phyloP scores from a whole-genome alignment of 163 green algal species.

The Volvox carteri region DNA sequence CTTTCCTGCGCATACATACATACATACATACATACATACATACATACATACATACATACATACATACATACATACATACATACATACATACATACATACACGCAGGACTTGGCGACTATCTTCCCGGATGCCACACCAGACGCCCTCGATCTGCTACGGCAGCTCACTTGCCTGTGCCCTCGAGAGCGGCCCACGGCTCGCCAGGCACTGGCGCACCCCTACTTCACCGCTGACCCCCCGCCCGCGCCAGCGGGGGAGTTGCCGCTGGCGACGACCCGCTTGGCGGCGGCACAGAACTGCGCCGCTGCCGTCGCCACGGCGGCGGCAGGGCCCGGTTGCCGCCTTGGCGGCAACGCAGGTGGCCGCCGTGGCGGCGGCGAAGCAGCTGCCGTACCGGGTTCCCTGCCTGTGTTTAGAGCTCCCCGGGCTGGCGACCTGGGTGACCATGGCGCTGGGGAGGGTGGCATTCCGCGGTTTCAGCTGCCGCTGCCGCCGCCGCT shows the following conservation, averaged over 20 bases:
- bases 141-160: slow-evolving; percentile 14
- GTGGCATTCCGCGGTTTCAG: neutral
- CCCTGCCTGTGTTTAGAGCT: neutral
- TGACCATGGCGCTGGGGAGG: neutral
- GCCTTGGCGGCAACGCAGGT: too few relatives aligned
- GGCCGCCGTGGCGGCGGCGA: too few relatives aligned
- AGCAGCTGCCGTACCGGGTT: neutral
- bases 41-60: too few relatives aligned
- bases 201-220: slow-evolving; percentile 83
- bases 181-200: slow-evolving; percentile 76
- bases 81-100: too few relatives aligned
- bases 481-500: neutral
- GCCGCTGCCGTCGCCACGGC: neutral
- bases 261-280: slow-evolving; percentile 13
- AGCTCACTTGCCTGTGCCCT: neutral
- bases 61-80: too few relatives aligned
- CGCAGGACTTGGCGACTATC: slow-evolving; percentile 18
- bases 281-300: neutral
- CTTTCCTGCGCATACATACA: too few relatives aligned
- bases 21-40: too few relatives aligned
- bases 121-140: slow-evolving; percentile 27
- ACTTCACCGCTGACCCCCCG: slow-evolving; percentile 28
- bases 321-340: neutral
- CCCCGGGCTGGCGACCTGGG: neutral
- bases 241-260: slow-evolving; percentile 66